A percentile compares a stretch with the other conserved stretches of the same genome.
Evolutionary conservation across 192 early-diverging fungal species (phyloP).

Genomic region (Kickxella alabastrina): DNA sequence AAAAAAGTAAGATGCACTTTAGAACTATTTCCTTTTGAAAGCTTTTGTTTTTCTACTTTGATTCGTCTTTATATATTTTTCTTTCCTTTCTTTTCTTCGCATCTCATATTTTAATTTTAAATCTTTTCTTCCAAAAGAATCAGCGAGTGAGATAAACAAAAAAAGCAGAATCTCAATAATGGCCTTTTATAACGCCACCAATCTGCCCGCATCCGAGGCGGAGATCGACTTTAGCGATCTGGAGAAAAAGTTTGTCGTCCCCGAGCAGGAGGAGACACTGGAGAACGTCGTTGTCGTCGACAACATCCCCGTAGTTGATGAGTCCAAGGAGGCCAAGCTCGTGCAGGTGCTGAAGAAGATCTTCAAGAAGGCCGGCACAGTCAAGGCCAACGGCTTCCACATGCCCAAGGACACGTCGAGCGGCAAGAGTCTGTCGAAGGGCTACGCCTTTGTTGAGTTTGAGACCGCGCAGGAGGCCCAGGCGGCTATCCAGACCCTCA

Average conservation of each 20-base stretch:
- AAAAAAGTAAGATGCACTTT: no score
- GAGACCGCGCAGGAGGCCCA: conserved; percentile 80
- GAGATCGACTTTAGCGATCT: conserved; percentile 93
- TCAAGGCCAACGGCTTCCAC: conserved; percentile 77
- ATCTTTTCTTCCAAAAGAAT: no score
- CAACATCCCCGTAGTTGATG: conserved; percentile 84
- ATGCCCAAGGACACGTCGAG: conserved; percentile 80
- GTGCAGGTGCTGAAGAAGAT: conserved; percentile 67
- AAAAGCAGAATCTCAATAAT: conserved; percentile 19
- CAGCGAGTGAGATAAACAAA: no score
- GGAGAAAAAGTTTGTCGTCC: conserved; percentile 62
- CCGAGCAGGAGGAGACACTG: conserved; percentile 75
- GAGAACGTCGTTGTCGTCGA: conserved; percentile 88
- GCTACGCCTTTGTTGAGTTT: conserved; percentile 93
- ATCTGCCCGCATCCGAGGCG: conserved; percentile 66
- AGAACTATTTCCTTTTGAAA: background rate
- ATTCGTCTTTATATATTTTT: background rate
- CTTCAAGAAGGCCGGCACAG: conserved; percentile 71
- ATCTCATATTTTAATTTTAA: no score
- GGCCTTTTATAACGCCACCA: conserved; percentile 55
- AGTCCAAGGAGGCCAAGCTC: conserved; percentile 81
- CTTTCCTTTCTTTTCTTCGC: conserved; percentile 3
- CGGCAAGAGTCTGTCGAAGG: conserved; percentile 74
- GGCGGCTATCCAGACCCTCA: conserved; percentile 67
- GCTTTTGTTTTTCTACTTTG: background rate